Evolutionary conservation across 345 rosid genomes (phyloP).

Genomic region (Lepidium didymum): DNA sequence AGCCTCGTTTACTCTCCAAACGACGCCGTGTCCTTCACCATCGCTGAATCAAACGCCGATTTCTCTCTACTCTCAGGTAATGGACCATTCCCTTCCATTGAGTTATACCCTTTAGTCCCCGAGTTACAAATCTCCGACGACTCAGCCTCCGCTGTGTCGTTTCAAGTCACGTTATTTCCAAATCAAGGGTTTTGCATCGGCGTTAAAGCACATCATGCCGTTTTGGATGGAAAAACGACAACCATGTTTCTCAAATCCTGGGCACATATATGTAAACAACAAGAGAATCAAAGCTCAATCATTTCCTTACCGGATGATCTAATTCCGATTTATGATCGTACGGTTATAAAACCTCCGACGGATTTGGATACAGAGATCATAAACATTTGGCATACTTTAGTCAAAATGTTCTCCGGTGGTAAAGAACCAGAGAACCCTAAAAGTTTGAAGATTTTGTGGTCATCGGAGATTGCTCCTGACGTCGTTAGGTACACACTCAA

Average conservation of each 20-base stretch:
- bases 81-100: neutral
- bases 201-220: slow-evolving; percentile 26
- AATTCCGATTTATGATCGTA: slow-evolving; percentile 20
- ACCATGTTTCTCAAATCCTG: slow-evolving; percentile 30
- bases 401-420: neutral
- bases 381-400: neutral
- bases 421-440: neutral
- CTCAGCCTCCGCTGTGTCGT: slow-evolving; percentile 6
- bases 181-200: slow-evolving; percentile 33
- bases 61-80: slow-evolving; percentile 20
- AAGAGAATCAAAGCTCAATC: neutral
- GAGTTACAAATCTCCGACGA: slow-evolving; percentile 18
- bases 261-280: slow-evolving; percentile 16
- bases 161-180: slow-evolving; percentile 37
- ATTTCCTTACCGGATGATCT: slow-evolving; percentile 2
- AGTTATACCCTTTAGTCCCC: slow-evolving; percentile 24
- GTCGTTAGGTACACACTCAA: neutral
- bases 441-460: neutral
- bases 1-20: neutral
- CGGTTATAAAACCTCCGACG: neutral
- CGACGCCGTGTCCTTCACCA: slow-evolving; percentile 32
- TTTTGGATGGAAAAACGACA: slow-evolving; percentile 29
- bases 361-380: slow-evolving; percentile 5
- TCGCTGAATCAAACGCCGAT: slow-evolving; percentile 32
- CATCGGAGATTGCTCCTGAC: neutral